Conservation (phyloP, 2,329 filamentous ascomycete genomes). For the Fragosphaeria purpurea region DNA sequence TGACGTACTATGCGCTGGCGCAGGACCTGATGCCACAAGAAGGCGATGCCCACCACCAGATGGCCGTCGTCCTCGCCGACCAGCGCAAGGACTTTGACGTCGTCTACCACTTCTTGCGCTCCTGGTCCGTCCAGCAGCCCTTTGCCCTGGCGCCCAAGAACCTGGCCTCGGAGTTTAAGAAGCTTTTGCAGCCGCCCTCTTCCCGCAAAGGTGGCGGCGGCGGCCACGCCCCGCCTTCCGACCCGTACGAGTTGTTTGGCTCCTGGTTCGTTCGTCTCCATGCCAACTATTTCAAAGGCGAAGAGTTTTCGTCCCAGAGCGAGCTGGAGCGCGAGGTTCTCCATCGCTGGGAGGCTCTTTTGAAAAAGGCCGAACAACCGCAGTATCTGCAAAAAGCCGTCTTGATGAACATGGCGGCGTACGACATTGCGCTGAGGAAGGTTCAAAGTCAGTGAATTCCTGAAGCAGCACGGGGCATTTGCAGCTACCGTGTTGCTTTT, state of each 20-base stretch:
- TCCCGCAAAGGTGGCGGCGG: constrained; percentile 1
- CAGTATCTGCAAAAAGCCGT: constrained; percentile 66
- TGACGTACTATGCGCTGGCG: constrained; percentile 78
- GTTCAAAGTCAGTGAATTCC: constrained; percentile 38
- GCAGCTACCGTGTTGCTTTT: not conserved
- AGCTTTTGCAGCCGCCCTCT: constrained; percentile 30
- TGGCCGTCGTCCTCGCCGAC: constrained; percentile 74
- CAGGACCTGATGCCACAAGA: constrained; percentile 67
- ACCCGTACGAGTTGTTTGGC: constrained; percentile 54
- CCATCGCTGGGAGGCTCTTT: constrained; percentile 61
- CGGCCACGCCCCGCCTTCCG: constrained; percentile 29
- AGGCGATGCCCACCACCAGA: constrained; percentile 79
- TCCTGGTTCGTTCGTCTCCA: constrained; percentile 82
- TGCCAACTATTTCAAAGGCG: constrained; percentile 70
- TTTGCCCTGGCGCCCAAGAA: constrained; percentile 67
- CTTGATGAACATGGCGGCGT: constrained; percentile 77
- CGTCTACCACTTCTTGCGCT: constrained; percentile 82
- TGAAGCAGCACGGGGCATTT: no score
- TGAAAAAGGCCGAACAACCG: constrained; percentile 58
- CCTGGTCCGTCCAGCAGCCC: constrained; percentile 63
- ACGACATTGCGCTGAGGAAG: constrained; percentile 53
- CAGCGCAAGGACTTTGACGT: constrained; percentile 66
- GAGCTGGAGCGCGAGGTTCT: constrained; percentile 82
- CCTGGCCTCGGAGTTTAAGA: constrained; percentile 65
- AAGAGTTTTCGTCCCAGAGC: constrained; percentile 62